Evolutionary conservation across 805 yeast genomes (phyloP).

Genomic region (Yarrowia sp.): DNA sequence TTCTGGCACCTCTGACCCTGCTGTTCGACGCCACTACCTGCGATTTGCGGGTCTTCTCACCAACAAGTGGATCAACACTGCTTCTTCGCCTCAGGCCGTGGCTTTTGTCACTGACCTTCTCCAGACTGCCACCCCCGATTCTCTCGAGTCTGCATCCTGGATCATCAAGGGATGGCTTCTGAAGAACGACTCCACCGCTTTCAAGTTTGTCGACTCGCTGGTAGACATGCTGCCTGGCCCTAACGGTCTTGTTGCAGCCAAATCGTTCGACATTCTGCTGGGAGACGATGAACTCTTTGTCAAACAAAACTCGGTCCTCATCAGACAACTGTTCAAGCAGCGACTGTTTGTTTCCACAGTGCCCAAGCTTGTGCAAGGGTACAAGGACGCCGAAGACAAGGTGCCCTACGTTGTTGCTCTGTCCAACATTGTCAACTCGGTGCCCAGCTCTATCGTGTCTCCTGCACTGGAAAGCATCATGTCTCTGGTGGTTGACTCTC

Average conservation of each 20-base stretch:
- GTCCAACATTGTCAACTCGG: slow-evolving; percentile 68
- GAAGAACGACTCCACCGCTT: slow-evolving; percentile 58
- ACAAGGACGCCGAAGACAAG: slow-evolving; percentile 50
- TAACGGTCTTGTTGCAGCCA: slow-evolving; percentile 56
- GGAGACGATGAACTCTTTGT: slow-evolving; percentile 69
- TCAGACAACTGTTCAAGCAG: slow-evolving; percentile 79
- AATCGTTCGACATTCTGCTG: slow-evolving; percentile 67
- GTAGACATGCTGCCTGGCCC: slow-evolving; percentile 44
- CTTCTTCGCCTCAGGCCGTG: slow-evolving; percentile 43
- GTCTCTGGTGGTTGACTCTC: slow-evolving; percentile 74
- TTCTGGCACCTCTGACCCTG: slow-evolving; percentile 42
- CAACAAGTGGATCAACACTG: slow-evolving; percentile 60
- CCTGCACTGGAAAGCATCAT: slow-evolving; percentile 68
- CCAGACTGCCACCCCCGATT: neutral
- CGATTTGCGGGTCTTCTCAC: slow-evolving; percentile 61
- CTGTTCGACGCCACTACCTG: slow-evolving; percentile 61
- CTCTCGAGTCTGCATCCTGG: slow-evolving; percentile 68
- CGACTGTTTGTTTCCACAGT: slow-evolving; percentile 69
- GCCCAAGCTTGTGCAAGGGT: slow-evolving; percentile 61
- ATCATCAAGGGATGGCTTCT: slow-evolving; percentile 71
- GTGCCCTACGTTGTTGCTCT: slow-evolving; percentile 69
- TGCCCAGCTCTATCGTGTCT: slow-evolving; percentile 67
- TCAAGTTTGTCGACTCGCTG: slow-evolving; percentile 52
- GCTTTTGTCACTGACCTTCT: slow-evolving; percentile 5
- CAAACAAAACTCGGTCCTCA: slow-evolving; percentile 62